Evolutionary conservation across 768 basidiomycete species (phyloP), one percentile per base, ranked within the genome.

Genomic region (Collybiopsis confluens): DNA sequence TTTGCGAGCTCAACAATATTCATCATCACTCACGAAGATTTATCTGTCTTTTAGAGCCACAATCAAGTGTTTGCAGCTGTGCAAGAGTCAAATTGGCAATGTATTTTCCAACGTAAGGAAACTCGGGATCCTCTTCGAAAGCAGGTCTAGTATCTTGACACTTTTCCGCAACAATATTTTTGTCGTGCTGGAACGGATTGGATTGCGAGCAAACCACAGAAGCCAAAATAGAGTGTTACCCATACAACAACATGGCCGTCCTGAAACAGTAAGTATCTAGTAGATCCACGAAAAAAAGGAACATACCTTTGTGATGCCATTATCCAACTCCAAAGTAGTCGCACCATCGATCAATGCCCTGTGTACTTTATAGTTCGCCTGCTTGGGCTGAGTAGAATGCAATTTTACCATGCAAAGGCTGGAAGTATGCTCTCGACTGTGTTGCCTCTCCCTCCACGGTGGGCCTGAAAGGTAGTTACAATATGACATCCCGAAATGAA

Each of bases 11-110:
- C 10, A 20, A 23, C 45, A 47, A 45, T n/a, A 42, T 11, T 15
- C 18, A 27, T 38, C 42, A 20, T 61, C 82, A 62, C 68, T n/a
- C n/a, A 88, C 86, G 84, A 59, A 76, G 86, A 55, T 74, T 70
- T 9, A 65, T 58, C 45, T 80, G 78, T 23, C 88, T 78, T 59
- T 76, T 72, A 10, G 87, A 88, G 37, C 89, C 90, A 59, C 90
- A 92, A 64, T 92, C 88, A 41, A 92, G 66, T 4, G 86, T 91
- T 68, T 85, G 85, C 55, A 92, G 68, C 68, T 92, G 89, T 6
- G 87, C 81, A 38, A 91, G 67, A 0, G 90, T 92, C 38, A 91
- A 75, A 64, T 89, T 85, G n/a, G 81, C 83, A 51, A 90, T 75
- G 55, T 74, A 79, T 67, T 88, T 87, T 49, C 85, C 87, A n/a